A percentile compares a stretch with the other conserved stretches of the same genome.
Conservation (phyloP, 1,284 basidiomycete species). For the Clitocybe nebularis region DNA sequence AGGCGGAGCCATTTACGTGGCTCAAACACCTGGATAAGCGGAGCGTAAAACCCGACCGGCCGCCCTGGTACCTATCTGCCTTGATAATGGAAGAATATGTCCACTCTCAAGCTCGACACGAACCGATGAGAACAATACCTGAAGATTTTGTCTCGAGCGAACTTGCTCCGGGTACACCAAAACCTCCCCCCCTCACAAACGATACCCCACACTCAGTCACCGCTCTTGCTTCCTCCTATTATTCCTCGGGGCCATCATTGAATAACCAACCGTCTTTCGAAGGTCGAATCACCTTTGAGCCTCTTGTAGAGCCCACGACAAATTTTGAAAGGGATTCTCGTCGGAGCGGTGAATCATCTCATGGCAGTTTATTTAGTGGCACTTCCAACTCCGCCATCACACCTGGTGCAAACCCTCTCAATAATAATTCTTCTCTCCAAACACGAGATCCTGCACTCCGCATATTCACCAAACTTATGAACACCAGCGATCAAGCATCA, state of each 20-base stretch:
- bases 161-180: slow-evolving; percentile 29
- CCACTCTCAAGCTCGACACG: slow-evolving; percentile 33
- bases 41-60: slow-evolving; percentile 27
- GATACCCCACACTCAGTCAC: no score
- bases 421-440: slow-evolving; percentile 14
- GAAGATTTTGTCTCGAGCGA: slow-evolving; percentile 32
- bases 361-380: slow-evolving; percentile 35
- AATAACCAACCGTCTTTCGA: slow-evolving; percentile 35
- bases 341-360: slow-evolving; percentile 41
- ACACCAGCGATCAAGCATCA: slow-evolving; percentile 3
- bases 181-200: slow-evolving; percentile 15
- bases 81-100: slow-evolving; percentile 62
- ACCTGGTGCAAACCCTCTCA: slow-evolving; percentile 25
- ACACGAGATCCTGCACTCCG: slow-evolving; percentile 8
- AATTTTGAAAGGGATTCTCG: slow-evolving; percentile 42
- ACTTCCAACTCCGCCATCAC: slow-evolving; percentile 18
- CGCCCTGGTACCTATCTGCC: slow-evolving; percentile 63
- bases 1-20: slow-evolving; percentile 67
- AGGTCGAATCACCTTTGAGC: slow-evolving; percentile 47
- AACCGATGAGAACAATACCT: slow-evolving; percentile 42
- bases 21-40: slow-evolving; percentile 57
- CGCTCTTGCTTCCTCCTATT: slow-evolving; percentile 29
- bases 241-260: slow-evolving; percentile 38
- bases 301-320: slow-evolving; percentile 32
- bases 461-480: background rate